These are phyloP conservation scores for Aspergillus sp. DNA, from an alignment of 2,329 filamentous ascomycete genomes.

Conservation along the genomic window DNA sequence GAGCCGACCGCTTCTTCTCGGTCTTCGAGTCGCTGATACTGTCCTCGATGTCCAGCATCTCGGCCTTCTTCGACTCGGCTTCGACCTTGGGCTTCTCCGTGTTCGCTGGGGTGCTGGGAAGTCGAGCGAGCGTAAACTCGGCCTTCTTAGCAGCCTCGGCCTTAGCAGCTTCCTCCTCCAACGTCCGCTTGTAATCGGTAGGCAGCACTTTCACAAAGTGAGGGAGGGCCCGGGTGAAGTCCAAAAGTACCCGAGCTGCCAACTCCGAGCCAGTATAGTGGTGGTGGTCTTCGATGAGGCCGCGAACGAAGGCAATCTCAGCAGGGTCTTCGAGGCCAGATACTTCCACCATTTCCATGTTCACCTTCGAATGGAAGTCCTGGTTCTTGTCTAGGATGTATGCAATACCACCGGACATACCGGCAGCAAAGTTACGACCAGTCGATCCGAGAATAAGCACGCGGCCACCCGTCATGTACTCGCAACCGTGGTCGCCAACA, in stretches of 20 bases:
- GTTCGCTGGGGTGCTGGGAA: constrained; percentile 60
- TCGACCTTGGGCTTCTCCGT: constrained; percentile 58
- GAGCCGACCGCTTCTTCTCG: constrained; percentile 84
- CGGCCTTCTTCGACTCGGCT: constrained; percentile 61
- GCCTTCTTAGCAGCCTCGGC: constrained; percentile 80
- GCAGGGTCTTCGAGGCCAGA: constrained; percentile 77
- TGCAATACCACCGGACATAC: constrained; percentile 97
- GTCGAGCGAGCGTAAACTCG: constrained; percentile 75
- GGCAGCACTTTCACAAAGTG: constrained; percentile 93
- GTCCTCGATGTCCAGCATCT: constrained; percentile 85
- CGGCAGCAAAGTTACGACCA: constrained; percentile 94
- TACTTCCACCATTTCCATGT: constrained; percentile 95
- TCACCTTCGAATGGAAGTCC: constrained; percentile 91
- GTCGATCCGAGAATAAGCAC: constrained; percentile 83
- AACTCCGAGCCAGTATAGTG: constrained; percentile 97
- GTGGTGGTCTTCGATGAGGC: constrained; percentile 93
- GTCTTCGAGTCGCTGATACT: constrained; percentile 78
- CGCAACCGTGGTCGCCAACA: constrained; percentile 92
- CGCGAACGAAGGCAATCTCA: constrained; percentile 87
- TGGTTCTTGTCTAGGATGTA: constrained; percentile 88
- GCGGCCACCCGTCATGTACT: constrained; percentile 98
- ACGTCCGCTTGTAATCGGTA: constrained; percentile 92
- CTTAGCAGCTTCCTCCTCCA: constrained; percentile 82
- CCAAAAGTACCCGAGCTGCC: constrained; percentile 86
- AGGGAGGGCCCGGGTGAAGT: constrained; percentile 87